Evolutionary conservation across 129 eudicot genomes (phyloP).

Genomic region (Solidago caesia): DNA sequence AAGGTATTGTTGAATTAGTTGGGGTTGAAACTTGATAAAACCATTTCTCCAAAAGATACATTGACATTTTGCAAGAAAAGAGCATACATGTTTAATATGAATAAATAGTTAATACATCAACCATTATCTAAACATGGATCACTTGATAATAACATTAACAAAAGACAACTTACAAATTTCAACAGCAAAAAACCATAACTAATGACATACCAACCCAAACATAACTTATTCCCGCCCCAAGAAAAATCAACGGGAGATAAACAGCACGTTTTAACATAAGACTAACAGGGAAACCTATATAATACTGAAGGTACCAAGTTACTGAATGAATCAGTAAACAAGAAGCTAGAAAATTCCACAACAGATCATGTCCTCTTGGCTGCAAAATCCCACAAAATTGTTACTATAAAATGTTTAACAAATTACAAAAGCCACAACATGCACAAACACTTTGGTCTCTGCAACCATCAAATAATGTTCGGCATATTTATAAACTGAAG

Average conservation of each 20-base stretch:
- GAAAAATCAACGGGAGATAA: constrained; percentile 12
- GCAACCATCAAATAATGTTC: not conserved
- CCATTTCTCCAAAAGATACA: not conserved
- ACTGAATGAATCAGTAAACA: constrained; percentile 24
- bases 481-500: no score
- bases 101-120: constrained; percentile 5
- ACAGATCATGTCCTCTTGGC: constrained; percentile 18
- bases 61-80: no score
- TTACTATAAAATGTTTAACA: constrained; percentile 12
- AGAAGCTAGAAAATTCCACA: constrained; percentile 22
- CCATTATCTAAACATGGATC: not conserved
- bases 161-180: not conserved
- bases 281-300: constrained; percentile 23
- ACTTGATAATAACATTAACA: not conserved
- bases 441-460: not conserved
- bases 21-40: no score
- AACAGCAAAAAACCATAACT: constrained; percentile 10
- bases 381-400: constrained; percentile 10
- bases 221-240: constrained; percentile 21
- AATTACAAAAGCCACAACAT: constrained; percentile 5
- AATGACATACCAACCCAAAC: constrained; percentile 11
- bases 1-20: no score
- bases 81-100: not conserved
- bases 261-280: not conserved
- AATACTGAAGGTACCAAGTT: constrained; percentile 16